These are phyloP conservation scores for Herpetospermum pedunculosum DNA, from an alignment of 306 rosid species.

Conservation along the genomic window DNA sequence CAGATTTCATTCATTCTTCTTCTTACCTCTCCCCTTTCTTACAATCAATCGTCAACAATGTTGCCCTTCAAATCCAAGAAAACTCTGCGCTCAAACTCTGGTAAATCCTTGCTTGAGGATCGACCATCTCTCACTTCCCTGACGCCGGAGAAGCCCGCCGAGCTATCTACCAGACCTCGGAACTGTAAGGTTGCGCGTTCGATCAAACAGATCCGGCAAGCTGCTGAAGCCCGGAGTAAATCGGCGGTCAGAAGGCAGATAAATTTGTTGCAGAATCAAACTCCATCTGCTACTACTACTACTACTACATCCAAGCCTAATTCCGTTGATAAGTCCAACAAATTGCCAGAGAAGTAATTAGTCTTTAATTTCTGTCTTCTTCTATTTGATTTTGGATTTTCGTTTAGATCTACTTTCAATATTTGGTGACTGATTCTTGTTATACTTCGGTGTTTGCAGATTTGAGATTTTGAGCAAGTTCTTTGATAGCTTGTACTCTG, in stretches of 20 bases:
- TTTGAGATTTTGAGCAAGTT: slow-evolving; percentile 37
- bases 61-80: slow-evolving; percentile 33
- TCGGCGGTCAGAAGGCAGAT: slow-evolving; percentile 37
- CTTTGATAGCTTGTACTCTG: slow-evolving; percentile 44
- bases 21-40: no score
- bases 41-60: slow-evolving; percentile 17
- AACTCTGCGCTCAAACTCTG: slow-evolving; percentile 9
- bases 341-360: slow-evolving; percentile 52
- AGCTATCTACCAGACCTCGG: slow-evolving; percentile 23
- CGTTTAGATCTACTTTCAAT: background rate
- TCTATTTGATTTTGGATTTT: background rate
- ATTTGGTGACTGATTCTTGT: background rate
- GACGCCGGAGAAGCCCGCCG: slow-evolving; percentile 51
- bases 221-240: slow-evolving; percentile 21
- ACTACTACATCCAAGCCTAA: slow-evolving; percentile 12
- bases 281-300: background rate
- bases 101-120: slow-evolving; percentile 17
- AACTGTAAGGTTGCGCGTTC: slow-evolving; percentile 40
- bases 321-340: background rate
- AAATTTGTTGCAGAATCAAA: background rate
- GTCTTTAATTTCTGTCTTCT: background rate
- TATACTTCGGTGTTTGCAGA: slow-evolving; percentile 27
- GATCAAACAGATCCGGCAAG: slow-evolving; percentile 25
- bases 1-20: no score
- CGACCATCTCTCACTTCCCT: slow-evolving; percentile 16